Evolutionary conservation across 495 filamentous ascomycete genomes (phyloP), one percentile per base, ranked within the genome.

Genomic region (Penicillium roqueforti): DNA sequence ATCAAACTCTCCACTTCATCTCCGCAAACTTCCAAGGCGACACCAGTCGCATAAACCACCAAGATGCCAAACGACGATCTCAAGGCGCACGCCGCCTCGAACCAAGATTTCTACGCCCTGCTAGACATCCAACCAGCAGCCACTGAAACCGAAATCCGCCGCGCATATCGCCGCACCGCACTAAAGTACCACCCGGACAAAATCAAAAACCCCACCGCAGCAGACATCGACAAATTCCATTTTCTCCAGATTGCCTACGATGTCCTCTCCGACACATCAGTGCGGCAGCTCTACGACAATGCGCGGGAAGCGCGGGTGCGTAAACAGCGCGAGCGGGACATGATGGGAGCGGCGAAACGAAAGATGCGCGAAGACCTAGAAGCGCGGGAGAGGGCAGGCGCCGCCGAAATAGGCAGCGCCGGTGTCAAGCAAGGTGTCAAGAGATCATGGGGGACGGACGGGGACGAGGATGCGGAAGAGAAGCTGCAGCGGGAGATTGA

Each of bases 171-270:
- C 32, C 89, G 87, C 65, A 87, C 90, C 4, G 89, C 95, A 0
- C 77, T 97, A 9, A 90, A 87, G 68, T 89, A 90, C 67, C 93
- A 98, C 68, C 93, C 93, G 9, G 92, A 95, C 76, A 87, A 87
- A 71, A 80, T 86, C 63, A 68, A 78, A 36, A 80, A 80, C 61
- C 76, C 83, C 20, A 75, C 74, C 29, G 63, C 72, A 9, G 74
- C 73, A 36, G 83, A 84, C 28, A 78, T 83, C 54, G 85, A 87
- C 52, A 87, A 82, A 61, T 92, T 91, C 66, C 84, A 90, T 60
- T 75, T 84, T n/a, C 76, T 89, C 14, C 81, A 83, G 42, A 82
- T 87, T 56, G 87, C 85, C 31, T 78, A 86, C 72, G 86, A 89
- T 71, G 80, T 91, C 0, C 79, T 91, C 37, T 80, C 78, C 1